Base-by-base conservation (phyloP, 139 green algal species). In the Astrephomene gubernaculifera region DNA sequence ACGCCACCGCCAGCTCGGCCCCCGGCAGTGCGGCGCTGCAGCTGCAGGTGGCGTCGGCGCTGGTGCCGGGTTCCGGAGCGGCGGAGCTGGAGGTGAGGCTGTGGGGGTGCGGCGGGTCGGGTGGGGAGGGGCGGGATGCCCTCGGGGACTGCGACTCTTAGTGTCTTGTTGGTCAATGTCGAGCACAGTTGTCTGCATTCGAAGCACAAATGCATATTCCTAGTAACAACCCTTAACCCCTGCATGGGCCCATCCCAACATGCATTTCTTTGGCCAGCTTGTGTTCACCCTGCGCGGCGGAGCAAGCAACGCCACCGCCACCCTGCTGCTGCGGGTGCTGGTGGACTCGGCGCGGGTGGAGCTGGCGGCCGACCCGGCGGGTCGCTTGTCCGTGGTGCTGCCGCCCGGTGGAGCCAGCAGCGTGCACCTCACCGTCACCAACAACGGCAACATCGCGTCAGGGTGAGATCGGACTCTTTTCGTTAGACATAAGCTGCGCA, bases 211-310 rank as follows among this genome's bases (percentile, higher is more conserved):
- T n/a, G n/a, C n/a, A n/a, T n/a, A n/a, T n/a, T n/a, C n/a, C n/a
- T n/a, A n/a, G n/a, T n/a, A n/a, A n/a, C n/a, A n/a, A n/a, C n/a
- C n/a, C n/a, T n/a, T n/a, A n/a, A n/a, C n/a, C n/a, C n/a, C n/a
- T n/a, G n/a, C n/a, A n/a, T n/a, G n/a, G n/a, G n/a, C n/a, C n/a
- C n/a, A n/a, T n/a, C n/a, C n/a, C n/a, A n/a, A n/a, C n/a, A n/a
- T n/a, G n/a, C n/a, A n/a, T n/a, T n/a, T n/a, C n/a, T n/a, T n/a
- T n/a, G n/a, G n/a, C n/a, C n/a, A n/a, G n/a, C n/a, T n/a, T n/a
- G n/a, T n/a, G n/a, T n/a, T n/a, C n/a, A n/a, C n/a, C 44, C 71
- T 79, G 27, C 44, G 44, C 25, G 71, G 71, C 44, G 71, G 71
- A 27, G 71, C 64, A 24, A 63, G 41, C 29, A 44, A 44, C 31